Evolutionary conservation across 108 stramenopile species (phyloP), one percentile per base, ranked within the genome.

Genomic region (Nitzschia sp.): DNA sequence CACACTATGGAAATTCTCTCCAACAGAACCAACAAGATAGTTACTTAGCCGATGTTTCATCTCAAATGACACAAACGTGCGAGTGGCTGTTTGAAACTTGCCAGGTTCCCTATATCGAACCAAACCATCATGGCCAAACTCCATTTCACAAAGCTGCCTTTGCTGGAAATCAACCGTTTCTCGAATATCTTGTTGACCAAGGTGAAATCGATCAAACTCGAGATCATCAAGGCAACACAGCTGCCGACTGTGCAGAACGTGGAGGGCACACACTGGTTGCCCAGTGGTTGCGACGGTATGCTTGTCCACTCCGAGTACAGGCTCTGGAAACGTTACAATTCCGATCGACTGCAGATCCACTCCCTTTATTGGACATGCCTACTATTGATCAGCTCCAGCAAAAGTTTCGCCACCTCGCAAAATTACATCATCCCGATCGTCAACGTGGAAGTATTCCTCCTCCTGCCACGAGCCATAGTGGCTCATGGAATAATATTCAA

Each of bases 231-330:
- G 65, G 66, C 0, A 72, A 72, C 53, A 61, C 67, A 20, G 70
- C 71, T 44, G 71, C 77, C 21, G 77, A 78, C 54, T 78, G 77
- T 67, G 77, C 77, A 57, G 77, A 78, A 52, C 70, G 77, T 21
- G 57, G 39, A n/a, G 57, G 38, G 17, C 60, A 68, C 19, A 40
- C 20, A 20, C 46, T 41, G 15, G 20, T 57, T 19, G 77, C 77
- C 0, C 26, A 61, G 46, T 78, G 65, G 58, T 37, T 78, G 9
- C 57, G 77, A 19, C 46, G 66, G 24, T 54, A 66, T 42, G 77
- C 71, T 10, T 65, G 46, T 17, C 70, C 70, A 21, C 8, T 50
- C 0, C 57, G 51, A 22, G 20, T 41, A 14, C 51, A 62, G 54
- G 6, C 38, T 11, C 14, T 57, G 19, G 20, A 34, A 5, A 34